Evolutionary conservation across 2,329 filamentous ascomycete species (phyloP).

Genomic region (Rhinocladiella similis): DNA sequence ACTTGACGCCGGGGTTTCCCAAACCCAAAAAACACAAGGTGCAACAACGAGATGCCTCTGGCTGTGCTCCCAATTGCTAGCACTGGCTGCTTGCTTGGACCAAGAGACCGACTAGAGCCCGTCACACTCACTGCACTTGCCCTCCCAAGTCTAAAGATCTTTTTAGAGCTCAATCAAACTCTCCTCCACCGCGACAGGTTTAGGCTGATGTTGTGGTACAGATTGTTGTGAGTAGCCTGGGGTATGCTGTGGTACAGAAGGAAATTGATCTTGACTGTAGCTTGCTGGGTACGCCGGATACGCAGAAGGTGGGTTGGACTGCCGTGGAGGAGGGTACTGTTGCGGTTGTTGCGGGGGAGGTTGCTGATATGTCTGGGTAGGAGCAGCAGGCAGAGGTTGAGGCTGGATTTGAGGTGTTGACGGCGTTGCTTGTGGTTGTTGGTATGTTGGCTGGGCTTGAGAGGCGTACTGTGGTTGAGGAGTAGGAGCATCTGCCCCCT

Average conservation of each 20-base stretch:
- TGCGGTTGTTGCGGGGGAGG: constrained; percentile 51
- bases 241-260: constrained; percentile 61
- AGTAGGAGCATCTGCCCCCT: constrained; percentile 12
- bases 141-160: no score
- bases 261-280: constrained; percentile 64
- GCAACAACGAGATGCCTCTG: no score
- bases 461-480: constrained; percentile 2
- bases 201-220: constrained; percentile 45
- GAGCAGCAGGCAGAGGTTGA: constrained; percentile 10
- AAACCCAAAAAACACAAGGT: no score
- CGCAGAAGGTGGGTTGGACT: constrained; percentile 33
- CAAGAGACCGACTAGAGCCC: no score
- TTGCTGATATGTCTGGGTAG: constrained; percentile 15
- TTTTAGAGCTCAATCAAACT: constrained; percentile 73
- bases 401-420: constrained; percentile 7
- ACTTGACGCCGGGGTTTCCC: no score
- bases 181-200: constrained; percentile 64
- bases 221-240: constrained; percentile 16
- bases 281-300: constrained; percentile 43
- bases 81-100: no score
- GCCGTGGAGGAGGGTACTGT: constrained; percentile 39
- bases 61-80: no score
- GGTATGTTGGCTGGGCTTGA: not conserved
- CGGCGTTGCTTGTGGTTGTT: not conserved
- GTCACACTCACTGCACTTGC: no score